Evolutionary conservation across 306 rosid species (phyloP).

Genomic region (Corylus avellana): DNA sequence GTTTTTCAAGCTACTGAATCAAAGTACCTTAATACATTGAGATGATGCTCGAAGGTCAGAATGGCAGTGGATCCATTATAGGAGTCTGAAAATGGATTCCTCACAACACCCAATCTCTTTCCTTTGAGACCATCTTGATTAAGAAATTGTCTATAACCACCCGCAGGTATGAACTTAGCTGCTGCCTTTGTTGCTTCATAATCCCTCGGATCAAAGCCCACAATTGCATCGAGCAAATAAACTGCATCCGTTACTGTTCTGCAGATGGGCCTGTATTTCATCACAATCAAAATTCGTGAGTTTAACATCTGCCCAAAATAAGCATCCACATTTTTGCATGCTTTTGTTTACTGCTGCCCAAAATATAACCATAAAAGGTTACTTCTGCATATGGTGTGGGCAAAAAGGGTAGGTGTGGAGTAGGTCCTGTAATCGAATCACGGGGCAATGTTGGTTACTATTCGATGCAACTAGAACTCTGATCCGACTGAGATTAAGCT

Average conservation of each 20-base stretch:
- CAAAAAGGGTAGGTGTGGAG: too few species aligned
- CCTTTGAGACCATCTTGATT: constrained; percentile 54
- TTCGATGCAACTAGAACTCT: too few species aligned
- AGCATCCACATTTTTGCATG: too few species aligned
- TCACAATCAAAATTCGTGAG: neutral
- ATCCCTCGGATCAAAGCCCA: constrained; percentile 61
- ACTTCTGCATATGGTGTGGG: too few species aligned
- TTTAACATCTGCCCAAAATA: neutral
- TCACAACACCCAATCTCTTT: constrained; percentile 67
- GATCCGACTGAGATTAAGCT: too few species aligned
- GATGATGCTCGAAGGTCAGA: constrained; percentile 50
- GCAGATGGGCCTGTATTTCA: constrained; percentile 57
- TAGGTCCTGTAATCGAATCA: too few species aligned
- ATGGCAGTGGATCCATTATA: constrained; percentile 35
- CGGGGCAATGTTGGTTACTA: too few species aligned
- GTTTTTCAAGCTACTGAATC: constrained; percentile 3
- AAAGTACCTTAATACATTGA: constrained; percentile 40
- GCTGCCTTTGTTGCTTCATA: constrained; percentile 51
- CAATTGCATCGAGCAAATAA: constrained; percentile 69
- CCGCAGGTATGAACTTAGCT: constrained; percentile 48
- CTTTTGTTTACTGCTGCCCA: too few species aligned
- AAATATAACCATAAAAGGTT: too few species aligned
- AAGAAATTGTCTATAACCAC: constrained; percentile 64
- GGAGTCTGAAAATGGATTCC: constrained; percentile 43
- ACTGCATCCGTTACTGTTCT: constrained; percentile 80